Conservation (phyloP, 2,329 filamentous ascomycete species). For the Aspergillus phoenicis region DNA sequence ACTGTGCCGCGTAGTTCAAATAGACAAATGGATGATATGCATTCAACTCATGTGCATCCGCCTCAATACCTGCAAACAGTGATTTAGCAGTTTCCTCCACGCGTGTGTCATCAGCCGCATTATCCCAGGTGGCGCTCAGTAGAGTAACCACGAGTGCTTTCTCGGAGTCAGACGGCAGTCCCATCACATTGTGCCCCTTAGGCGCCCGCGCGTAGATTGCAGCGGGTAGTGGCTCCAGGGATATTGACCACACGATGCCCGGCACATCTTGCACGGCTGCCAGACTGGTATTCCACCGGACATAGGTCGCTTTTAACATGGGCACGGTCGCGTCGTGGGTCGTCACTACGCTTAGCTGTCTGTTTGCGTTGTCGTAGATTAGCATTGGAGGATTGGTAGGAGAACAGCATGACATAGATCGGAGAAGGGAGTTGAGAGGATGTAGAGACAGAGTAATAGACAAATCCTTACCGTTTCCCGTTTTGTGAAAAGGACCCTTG, state of each 20-base stretch:
- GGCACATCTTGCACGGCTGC: background rate
- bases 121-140: conserved; percentile 34
- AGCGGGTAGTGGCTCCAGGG: conserved; percentile 11
- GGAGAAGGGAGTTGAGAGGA: too few relatives aligned
- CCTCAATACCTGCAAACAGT: conserved; percentile 21
- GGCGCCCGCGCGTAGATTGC: conserved; percentile 24
- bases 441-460: too few relatives aligned
- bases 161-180: background rate
- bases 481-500: background rate
- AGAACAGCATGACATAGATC: too few relatives aligned
- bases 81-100: conserved; percentile 28
- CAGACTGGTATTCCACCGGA: conserved; percentile 6
- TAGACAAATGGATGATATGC: conserved; percentile 37
- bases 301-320: conserved; percentile 23
- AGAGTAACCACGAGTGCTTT: conserved; percentile 26
- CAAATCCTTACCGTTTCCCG: background rate
- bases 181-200: conserved; percentile 10
- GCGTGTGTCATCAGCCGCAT: conserved; percentile 34
- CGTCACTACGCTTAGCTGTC: too few relatives aligned
- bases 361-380: too few relatives aligned
- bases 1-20: conserved; percentile 52
- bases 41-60: conserved; percentile 23
- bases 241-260: conserved; percentile 9
- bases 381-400: rapidly evolving
- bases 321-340: background rate